Evolutionary conservation across 2,329 filamentous ascomycete genomes (phyloP).

Genomic region (Diaporthe humulicola): DNA sequence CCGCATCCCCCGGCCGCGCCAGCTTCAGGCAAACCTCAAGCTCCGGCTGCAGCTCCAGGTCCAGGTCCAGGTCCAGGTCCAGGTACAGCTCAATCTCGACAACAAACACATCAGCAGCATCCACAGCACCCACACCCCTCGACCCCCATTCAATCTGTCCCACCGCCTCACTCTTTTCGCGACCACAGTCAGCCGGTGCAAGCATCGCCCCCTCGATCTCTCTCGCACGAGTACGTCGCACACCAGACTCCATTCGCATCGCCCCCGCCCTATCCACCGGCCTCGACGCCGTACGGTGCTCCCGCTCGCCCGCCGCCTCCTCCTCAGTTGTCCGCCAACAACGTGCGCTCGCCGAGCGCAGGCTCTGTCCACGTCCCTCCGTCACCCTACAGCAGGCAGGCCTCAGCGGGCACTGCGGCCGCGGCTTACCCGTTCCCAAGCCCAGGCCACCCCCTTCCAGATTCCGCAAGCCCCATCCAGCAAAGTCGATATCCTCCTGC

Average conservation of each 20-base stretch:
- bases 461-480: slow-evolving; percentile 64
- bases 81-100: slow-evolving; percentile 31
- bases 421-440: slow-evolving; percentile 65
- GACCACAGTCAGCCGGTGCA: slow-evolving; percentile 64
- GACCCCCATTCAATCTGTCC: slow-evolving; percentile 57
- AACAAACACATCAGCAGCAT: slow-evolving; percentile 45
- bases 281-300: slow-evolving; percentile 53
- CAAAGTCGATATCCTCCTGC: slow-evolving; percentile 65
- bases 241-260: slow-evolving; percentile 47
- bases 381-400: slow-evolving; percentile 66
- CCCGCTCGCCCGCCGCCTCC: slow-evolving; percentile 55
- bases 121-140: slow-evolving; percentile 49
- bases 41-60: slow-evolving; percentile 42
- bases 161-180: slow-evolving; percentile 60
- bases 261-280: slow-evolving; percentile 43
- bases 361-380: slow-evolving; percentile 55
- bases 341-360: slow-evolving; percentile 65
- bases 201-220: slow-evolving; percentile 61
- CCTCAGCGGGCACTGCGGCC: slow-evolving; percentile 60
- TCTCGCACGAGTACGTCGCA: slow-evolving; percentile 60
- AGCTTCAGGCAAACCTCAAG: slow-evolving; percentile 42
- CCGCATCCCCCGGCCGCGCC: slow-evolving; percentile 50
- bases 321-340: slow-evolving; percentile 56
- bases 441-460: slow-evolving; percentile 51
- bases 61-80: slow-evolving; percentile 24